Evolutionary conservation across 73 alveolate species (phyloP), one percentile per base, ranked within the genome.

Genomic region (Effrenium voratum): DNA sequence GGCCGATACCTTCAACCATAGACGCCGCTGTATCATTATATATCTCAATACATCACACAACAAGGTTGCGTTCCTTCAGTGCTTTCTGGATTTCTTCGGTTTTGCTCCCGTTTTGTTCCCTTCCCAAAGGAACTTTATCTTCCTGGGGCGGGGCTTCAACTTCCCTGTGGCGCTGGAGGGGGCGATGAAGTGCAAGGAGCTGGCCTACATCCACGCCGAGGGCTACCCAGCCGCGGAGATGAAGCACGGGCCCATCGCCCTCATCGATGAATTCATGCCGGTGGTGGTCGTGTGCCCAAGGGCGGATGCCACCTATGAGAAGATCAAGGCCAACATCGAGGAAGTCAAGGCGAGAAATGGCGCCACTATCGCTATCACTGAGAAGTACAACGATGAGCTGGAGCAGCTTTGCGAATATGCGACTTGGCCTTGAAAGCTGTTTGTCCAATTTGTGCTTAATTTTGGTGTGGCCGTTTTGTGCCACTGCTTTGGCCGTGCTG

Each of bases 91-190:
- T n/a, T n/a, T n/a, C n/a, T n/a, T n/a, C n/a, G n/a, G n/a, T n/a
- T n/a, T n/a, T n/a, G n/a, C n/a, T n/a, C n/a, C n/a, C n/a, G n/a
- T n/a, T n/a, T n/a, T n/a, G n/a, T n/a, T n/a, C n/a, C n/a, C n/a
- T n/a, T n/a, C n/a, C n/a, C n/a, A n/a, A n/a, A 91, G 98, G 72
- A 99, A 99, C 91, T 57, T 99, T 72, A 99, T 98, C 82, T 76
- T 99, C 40, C 94, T 99, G 85, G 99, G 99, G 38, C 90, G 99
- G 80, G 99, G 99, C 30, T 99, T 99, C 50, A 99, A 99, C 68
- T 99, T 99, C 90, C 97, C 99, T 26, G 99, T 99, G 70, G 99
- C 99, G 10, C 99, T 98, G 72, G 99, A 99, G 98, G 99, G 99
- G 28, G 99, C 99, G 10, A 93, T 99, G 46, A 99, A 99, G 79